Evolutionary conservation across 805 yeast genomes (phyloP).

Genomic region (Komagataella kurtzmanii): DNA sequence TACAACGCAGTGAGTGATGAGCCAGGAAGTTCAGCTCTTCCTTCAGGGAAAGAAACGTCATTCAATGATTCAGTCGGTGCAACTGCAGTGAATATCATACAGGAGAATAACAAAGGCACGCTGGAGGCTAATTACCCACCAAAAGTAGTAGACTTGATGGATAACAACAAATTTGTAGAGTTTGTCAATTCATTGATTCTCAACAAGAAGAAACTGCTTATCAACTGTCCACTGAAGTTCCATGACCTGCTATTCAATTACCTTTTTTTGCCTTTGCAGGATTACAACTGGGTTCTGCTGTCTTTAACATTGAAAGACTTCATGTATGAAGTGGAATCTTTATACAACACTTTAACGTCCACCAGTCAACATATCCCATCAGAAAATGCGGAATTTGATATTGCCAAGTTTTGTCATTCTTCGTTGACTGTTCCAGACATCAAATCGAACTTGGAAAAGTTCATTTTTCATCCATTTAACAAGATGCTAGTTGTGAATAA

Average conservation of each 20-base stretch:
- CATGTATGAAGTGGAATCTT: constrained; percentile 12
- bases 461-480: constrained; percentile 8
- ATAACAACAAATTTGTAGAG: constrained; percentile 10
- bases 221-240: constrained; percentile 35
- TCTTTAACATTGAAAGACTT: constrained; percentile 34
- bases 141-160: constrained; percentile 8
- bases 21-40: constrained; percentile 2
- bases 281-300: constrained; percentile 30
- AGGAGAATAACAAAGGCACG: not conserved
- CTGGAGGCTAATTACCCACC: constrained; percentile 5
- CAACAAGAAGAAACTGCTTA: constrained; percentile 32
- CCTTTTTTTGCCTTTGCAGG: constrained; percentile 24
- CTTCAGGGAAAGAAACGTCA: not conserved
- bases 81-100: not conserved
- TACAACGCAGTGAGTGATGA: constrained; percentile 4
- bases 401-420: constrained; percentile 4
- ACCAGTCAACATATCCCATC: constrained; percentile 3
- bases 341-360: not conserved
- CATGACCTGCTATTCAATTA: constrained; percentile 34
- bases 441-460: constrained; percentile 7
- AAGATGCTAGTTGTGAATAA: constrained; percentile 25
- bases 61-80: not conserved
- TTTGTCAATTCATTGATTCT: constrained; percentile 22
- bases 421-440: constrained; percentile 2
- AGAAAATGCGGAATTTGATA: constrained; percentile 12